Evolutionary conservation across 345 rosid genomes (phyloP), one percentile per base, ranked within the genome.

Genomic region (Citrus inodora): DNA sequence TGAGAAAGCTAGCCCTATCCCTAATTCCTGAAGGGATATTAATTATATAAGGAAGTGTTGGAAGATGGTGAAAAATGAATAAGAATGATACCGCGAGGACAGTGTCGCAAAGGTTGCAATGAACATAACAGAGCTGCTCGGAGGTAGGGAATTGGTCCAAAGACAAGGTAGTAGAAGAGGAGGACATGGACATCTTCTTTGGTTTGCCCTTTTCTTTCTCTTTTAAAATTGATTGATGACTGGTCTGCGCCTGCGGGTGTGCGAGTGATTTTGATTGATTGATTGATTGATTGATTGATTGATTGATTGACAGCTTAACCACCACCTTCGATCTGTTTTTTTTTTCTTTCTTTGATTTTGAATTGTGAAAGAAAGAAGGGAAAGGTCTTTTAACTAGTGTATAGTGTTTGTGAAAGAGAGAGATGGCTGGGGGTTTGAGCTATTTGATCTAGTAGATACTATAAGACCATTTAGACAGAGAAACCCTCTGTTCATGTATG

Each of bases 71-170:
- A 64, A 30, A 21, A 35, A 71, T 53, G 69, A 70, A 28, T 28
- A 7, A 42, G 65, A 53, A 53, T 17, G 58, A 53, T 90, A 97
- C 98, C 83, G 98, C 98, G 73, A 97, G 97, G 82, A 93, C 89
- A 79, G 97, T 97, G 83, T 93, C 88, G 37, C 99, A 97, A 74
- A 86, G 87, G 91, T 92, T 90, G 96, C 99, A 94, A 76, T 89
- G 97, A 92, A 94, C 98, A 69, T 97, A 97, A 85, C 98, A 93
- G 82, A 97, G 98, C 86, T 97, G 97, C 56, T 97, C 98, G 85
- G 95, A 86, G 86, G 96, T 89, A 83, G 95, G 88, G 88, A 88
- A 89, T 85, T 89, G 93, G 89, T 97, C 98, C 85, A 97, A 93
- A 79, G 96, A 85, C 83, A 90, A 88, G 85, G 91, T 84, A 4